A percentile compares a stretch with the other conserved stretches of the same genome.
These are phyloP conservation scores for Xylariomycetidae sp. DNA, from an alignment of 2,329 filamentous ascomycete genomes.

Conservation along the genomic window DNA sequence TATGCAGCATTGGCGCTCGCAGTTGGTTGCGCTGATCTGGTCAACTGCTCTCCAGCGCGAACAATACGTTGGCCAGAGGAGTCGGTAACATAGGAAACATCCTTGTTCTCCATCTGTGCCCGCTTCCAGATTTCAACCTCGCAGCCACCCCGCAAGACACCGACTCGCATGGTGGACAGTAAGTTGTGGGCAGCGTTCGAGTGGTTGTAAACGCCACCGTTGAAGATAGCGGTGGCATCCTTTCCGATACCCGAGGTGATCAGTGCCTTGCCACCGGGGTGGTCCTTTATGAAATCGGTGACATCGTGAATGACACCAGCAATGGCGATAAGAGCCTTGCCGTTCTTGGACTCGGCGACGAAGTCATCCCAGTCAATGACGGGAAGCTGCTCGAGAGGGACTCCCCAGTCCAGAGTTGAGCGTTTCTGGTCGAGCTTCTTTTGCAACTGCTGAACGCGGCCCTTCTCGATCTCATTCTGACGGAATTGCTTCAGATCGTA, in stretches of 20 bases:
- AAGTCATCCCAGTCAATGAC: conserved; percentile 55
- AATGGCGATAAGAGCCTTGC: conserved; percentile 55
- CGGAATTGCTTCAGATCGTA: conserved; percentile 85
- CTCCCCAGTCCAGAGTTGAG: conserved; percentile 60
- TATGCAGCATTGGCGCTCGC: conserved; percentile 68
- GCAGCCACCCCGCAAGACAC: conserved; percentile 61
- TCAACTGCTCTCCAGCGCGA: conserved; percentile 70
- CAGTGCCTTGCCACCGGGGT: conserved; percentile 64
- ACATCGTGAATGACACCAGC: conserved; percentile 64
- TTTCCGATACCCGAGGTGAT: conserved; percentile 61
- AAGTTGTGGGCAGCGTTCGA: conserved; percentile 65
- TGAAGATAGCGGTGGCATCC: conserved; percentile 66
- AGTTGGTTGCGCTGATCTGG: conserved; percentile 67
- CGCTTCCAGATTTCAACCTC: conserved; percentile 70
- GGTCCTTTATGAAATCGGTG: conserved; percentile 61
- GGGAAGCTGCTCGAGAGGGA: conserved; percentile 50
- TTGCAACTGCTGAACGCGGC: conserved; percentile 60
- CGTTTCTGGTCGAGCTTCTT: conserved; percentile 67
- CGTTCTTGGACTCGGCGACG: conserved; percentile 59
- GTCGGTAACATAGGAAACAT: conserved; percentile 63
- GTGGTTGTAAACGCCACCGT: conserved; percentile 64
- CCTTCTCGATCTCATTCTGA: conserved; percentile 78
- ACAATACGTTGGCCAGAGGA: conserved; percentile 66
- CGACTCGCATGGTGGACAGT: conserved; percentile 62
- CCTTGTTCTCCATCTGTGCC: conserved; percentile 63